These are phyloP conservation scores for Rosa multiflora DNA, from an alignment of 306 rosid species.

Conservation along the genomic window DNA sequence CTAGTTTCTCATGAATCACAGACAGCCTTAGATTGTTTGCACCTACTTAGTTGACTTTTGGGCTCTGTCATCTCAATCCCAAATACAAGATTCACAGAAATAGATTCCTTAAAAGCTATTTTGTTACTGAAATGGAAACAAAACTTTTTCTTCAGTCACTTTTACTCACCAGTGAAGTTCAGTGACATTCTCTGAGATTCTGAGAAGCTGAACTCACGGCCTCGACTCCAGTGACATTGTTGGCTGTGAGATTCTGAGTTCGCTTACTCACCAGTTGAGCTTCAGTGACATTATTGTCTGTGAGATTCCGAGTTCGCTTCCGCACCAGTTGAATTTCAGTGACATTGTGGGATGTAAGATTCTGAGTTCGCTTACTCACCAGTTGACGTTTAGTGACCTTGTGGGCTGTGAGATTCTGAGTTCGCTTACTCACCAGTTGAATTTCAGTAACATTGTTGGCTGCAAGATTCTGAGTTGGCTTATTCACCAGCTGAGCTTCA, in stretches of 20 bases:
- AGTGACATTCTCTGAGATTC: not conserved
- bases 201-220: not conserved
- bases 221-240: not conserved
- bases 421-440: not conserved
- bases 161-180: conserved; percentile 9
- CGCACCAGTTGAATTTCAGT: not conserved
- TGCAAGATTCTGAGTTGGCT: not conserved
- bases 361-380: not conserved
- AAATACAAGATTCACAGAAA: not conserved
- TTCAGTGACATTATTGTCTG: not conserved
- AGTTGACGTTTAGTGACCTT: not conserved
- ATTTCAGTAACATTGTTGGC: not conserved
- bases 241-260: not conserved
- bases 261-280: not conserved
- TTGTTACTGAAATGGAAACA: not conserved
- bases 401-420: not conserved
- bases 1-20: conserved; percentile 4
- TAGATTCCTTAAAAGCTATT: not conserved
- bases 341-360: not conserved
- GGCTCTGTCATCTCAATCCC: not conserved
- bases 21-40: not conserved
- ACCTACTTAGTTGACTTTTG: not conserved
- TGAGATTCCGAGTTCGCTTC: not conserved
- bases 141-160: not conserved
- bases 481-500: not conserved